Base-by-base conservation (phyloP, 768 basidiomycete species). In the Russula olivacea region DNA sequence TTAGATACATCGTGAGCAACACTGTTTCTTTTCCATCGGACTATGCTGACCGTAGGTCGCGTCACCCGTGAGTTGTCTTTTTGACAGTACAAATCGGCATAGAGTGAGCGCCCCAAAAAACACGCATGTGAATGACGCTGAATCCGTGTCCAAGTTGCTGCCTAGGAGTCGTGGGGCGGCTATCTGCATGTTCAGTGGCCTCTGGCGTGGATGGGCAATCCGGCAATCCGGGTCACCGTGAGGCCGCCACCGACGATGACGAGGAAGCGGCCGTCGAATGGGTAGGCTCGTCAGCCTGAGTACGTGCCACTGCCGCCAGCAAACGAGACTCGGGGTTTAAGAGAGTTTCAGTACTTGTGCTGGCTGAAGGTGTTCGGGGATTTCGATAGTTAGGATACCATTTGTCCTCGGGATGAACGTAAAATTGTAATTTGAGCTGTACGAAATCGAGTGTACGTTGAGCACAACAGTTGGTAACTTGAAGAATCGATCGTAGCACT, bases 1-100 rank as follows among this genome's bases (percentile, higher is more conserved):
- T 74, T 79, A 47, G 93, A 96, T 74, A 83, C 83, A n/a, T 83
- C 89, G 86, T 91, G 69, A 67, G 87, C 77, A 55, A 55, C 40
- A 28, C 40, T n/a, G 21, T 25, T 59, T 48, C 15, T 32, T 2
- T 36, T 34, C 61, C 65, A 53, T 69, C 66, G 70, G 68, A 71
- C 52, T 53, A 28, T 28, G 55, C 47, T 57, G 57, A 49, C 57
- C n/a, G 17, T 14, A 61, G 59, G 9, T 64, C 79, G 55, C 74
- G 43, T 43, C 70, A 75, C 66, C 72, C 78, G 79, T 80, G 58
- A 73, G 77, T 60, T 5, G 50, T 34, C 8, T 19, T n/a, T 2
- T 28, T 28, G 28, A 28, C 28, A 28, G 7, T 9, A 17, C 41
- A 43, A 2, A 10, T n/a, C 19, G 41, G n/a, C n/a, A n/a, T n/a